Conservation (phyloP, 2,329 filamentous ascomycete genomes). For the Coniochaeta sp. region DNA sequence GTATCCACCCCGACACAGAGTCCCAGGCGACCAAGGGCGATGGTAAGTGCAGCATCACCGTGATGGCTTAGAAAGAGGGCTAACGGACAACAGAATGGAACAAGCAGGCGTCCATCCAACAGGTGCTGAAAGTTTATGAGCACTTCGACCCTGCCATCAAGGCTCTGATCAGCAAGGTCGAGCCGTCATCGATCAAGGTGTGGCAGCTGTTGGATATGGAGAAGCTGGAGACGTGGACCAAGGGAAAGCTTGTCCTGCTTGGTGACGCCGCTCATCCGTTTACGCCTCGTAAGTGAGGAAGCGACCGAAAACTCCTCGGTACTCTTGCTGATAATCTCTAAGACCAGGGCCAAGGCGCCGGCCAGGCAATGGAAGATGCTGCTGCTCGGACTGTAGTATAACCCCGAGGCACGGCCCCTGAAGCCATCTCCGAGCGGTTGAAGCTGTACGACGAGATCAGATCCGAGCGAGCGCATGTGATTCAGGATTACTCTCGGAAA, state of each 20-base stretch:
- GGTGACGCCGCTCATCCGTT: slow-evolving; percentile 66
- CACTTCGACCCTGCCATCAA: slow-evolving; percentile 33
- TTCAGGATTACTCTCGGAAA: slow-evolving; percentile 34
- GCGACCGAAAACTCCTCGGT: background rate
- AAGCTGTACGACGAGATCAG: slow-evolving; percentile 52
- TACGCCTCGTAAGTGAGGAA: slow-evolving; percentile 39
- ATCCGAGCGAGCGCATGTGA: slow-evolving; percentile 34
- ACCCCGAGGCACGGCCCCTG: slow-evolving; percentile 29
- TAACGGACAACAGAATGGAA: slow-evolving; percentile 28
- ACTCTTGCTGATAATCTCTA: background rate
- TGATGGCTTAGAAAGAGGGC: background rate
- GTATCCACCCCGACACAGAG: slow-evolving; percentile 40
- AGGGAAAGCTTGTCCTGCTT: slow-evolving; percentile 46
- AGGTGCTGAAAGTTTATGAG: slow-evolving; percentile 29
- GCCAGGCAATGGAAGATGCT: slow-evolving; percentile 60
- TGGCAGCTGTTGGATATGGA: slow-evolving; percentile 60
- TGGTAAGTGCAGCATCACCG: slow-evolving; percentile 9
- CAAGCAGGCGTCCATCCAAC: slow-evolving; percentile 24
- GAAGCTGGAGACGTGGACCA: slow-evolving; percentile 45
- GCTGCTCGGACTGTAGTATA: slow-evolving; percentile 51
- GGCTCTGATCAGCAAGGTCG: slow-evolving; percentile 32
- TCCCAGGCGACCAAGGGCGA: slow-evolving; percentile 19
- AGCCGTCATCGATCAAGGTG: slow-evolving; percentile 39
- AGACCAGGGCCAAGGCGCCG: slow-evolving; percentile 54
- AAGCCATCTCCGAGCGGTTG: slow-evolving; percentile 47